Conservation (phyloP, 2,329 filamentous ascomycete species). For the Ophiostoma himal-ulmi region DNA sequence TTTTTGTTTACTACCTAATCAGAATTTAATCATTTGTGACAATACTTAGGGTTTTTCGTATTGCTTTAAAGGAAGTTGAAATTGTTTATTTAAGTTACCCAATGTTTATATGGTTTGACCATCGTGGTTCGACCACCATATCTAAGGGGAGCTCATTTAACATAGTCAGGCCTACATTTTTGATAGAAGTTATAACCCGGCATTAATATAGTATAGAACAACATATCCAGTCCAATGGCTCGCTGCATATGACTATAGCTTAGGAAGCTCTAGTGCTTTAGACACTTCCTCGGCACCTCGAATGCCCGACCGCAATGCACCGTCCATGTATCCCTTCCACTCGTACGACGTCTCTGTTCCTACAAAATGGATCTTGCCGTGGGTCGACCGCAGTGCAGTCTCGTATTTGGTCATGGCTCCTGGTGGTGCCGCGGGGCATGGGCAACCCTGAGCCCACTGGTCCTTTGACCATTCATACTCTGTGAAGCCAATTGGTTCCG, state of each 20-base stretch:
- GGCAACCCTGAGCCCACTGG: constrained; percentile 22
- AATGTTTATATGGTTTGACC: too few relatives aligned
- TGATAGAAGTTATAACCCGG: background rate
- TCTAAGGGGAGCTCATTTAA: too few relatives aligned
- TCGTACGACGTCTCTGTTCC: constrained; percentile 48
- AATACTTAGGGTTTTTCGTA: too few relatives aligned
- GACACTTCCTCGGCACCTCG: constrained; percentile 42
- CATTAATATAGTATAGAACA: background rate
- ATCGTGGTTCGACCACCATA: too few relatives aligned
- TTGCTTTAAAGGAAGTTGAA: too few relatives aligned
- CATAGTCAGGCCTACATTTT: too few relatives aligned
- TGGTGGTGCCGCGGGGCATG: constrained; percentile 18
- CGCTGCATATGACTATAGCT: constrained; percentile 6
- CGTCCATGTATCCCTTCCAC: constrained; percentile 57
- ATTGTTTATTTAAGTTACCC: too few relatives aligned
- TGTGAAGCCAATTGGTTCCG: constrained; percentile 12
- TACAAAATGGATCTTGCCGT: constrained; percentile 40
- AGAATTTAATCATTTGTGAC: too few relatives aligned
- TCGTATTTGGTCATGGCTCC: constrained; percentile 21
- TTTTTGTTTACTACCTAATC: too few relatives aligned
- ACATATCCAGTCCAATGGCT: background rate
- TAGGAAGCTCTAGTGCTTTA: constrained; percentile 14
- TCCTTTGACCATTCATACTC: constrained; percentile 22
- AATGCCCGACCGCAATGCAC: constrained; percentile 46
- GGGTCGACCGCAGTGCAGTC: constrained; percentile 32